Percentiles rank a stretch among this genome's conserved stretches.
These are phyloP conservation scores for Furcasterigmium sp. DNA, from an alignment of 2,329 filamentous ascomycete genomes.

Conservation along the genomic window DNA sequence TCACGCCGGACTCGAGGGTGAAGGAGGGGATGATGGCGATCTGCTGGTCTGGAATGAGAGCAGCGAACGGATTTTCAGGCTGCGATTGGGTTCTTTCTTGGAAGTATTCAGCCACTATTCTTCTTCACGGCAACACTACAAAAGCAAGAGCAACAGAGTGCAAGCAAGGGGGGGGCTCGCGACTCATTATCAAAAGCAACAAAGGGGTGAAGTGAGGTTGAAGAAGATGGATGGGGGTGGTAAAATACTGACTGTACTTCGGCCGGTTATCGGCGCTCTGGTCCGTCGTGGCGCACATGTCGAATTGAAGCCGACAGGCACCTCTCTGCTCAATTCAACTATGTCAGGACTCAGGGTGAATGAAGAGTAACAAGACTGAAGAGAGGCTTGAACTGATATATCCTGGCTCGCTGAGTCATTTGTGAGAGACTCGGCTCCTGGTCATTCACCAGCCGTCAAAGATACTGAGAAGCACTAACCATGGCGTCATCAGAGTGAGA, in stretches of 20 bases:
- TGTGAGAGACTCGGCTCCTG: not conserved
- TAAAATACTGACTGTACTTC: constrained; percentile 25
- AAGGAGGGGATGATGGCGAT: constrained; percentile 85
- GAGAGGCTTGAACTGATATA: not conserved
- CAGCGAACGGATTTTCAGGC: constrained; percentile 86
- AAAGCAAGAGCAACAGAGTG: not conserved
- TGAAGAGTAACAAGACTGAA: not conserved
- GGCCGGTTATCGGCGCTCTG: constrained; percentile 13
- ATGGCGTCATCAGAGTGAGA: constrained; percentile 3
- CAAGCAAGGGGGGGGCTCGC: not conserved
- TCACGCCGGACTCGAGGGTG: constrained; percentile 87
- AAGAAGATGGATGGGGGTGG: constrained; percentile 4
- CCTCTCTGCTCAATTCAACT: not conserved
- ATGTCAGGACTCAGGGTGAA: not conserved
- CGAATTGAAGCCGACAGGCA: not conserved
- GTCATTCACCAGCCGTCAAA: not conserved
- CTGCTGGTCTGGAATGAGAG: constrained; percentile 81
- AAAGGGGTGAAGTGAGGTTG: not conserved
- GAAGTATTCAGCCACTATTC: constrained; percentile 57
- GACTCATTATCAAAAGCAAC: not conserved
- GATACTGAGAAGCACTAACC: not conserved
- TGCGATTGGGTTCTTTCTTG: constrained; percentile 63
- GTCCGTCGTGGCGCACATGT: not conserved
- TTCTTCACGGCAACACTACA: constrained; percentile 15
- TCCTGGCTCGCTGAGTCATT: constrained; percentile 3